phyloP scores from a whole-genome alignment of 805 yeast genomes.

The Saturnispora dispora region DNA sequence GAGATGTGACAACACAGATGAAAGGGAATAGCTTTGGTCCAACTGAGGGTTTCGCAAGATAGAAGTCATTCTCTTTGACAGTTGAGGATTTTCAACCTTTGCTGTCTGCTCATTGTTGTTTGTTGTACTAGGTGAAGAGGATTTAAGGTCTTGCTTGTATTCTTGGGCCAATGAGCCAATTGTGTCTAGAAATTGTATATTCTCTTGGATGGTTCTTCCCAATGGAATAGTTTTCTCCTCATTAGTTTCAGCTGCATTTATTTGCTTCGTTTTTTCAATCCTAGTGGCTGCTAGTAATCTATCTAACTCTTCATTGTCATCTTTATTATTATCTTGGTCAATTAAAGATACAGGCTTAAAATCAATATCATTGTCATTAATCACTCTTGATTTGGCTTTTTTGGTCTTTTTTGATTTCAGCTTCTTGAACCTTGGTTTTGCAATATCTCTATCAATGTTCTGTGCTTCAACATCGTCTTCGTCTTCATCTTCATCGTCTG shows the following conservation, averaged over 20 bases:
- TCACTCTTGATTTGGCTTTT: conserved; percentile 11
- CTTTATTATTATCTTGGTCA: conserved; percentile 22
- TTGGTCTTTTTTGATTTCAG: conserved; percentile 12
- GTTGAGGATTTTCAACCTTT: not conserved
- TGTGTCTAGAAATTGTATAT: conserved; percentile 26
- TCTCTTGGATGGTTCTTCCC: conserved; percentile 28
- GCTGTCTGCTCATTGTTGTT: not conserved
- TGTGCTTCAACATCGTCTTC: conserved; percentile 5
- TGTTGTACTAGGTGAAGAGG: not conserved
- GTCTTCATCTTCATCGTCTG: conserved; percentile 13
- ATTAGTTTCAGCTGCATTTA: not conserved
- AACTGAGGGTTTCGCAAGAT: not conserved
- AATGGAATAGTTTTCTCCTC: not conserved
- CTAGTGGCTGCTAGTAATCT: conserved; percentile 25
- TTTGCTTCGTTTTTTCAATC: conserved; percentile 7
- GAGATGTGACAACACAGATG: conserved; percentile 8
- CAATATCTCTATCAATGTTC: conserved; percentile 8
- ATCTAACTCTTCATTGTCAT: conserved; percentile 15
- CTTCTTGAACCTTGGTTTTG: conserved; percentile 16
- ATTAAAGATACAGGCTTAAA: conserved; percentile 23
- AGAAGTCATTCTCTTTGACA: not conserved
- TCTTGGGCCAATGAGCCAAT: conserved; percentile 1
- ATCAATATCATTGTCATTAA: conserved; percentile 11
- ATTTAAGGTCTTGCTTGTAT: conserved; percentile 11
- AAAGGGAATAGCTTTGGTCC: conserved; percentile 7